A percentile compares a stretch with the other conserved stretches of the same genome.
Conservation (phyloP, 1,139 yeast genomes). For the Pichia sp. region DNA sequence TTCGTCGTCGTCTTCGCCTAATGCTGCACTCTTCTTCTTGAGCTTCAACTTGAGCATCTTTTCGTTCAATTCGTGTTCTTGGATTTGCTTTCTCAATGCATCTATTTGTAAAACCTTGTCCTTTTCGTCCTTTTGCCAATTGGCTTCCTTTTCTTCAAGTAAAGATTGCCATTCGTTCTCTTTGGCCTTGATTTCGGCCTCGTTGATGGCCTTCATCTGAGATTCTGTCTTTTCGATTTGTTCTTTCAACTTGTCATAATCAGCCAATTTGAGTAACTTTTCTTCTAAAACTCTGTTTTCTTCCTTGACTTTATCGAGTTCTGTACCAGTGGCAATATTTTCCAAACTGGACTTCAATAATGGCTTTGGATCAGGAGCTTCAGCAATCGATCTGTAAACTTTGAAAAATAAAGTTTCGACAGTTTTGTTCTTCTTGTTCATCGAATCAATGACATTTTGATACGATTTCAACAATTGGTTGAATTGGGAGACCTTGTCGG, state of each 20-base stretch:
- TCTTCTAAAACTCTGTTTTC: conserved; percentile 60
- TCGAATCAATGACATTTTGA: conserved; percentile 82
- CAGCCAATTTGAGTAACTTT: conserved; percentile 64
- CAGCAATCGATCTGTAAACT: conserved; percentile 72
- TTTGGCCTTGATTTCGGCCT: conserved; percentile 43
- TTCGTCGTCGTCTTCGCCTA: conserved; percentile 53
- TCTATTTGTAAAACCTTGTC: conserved; percentile 44
- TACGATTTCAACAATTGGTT: conserved; percentile 73
- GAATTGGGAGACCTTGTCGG: conserved; percentile 62
- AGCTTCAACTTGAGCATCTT: conserved; percentile 54
- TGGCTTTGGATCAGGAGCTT: conserved; percentile 93
- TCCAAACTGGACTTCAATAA: conserved; percentile 70
- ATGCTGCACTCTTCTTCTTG: conserved; percentile 46
- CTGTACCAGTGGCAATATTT: conserved; percentile 48
- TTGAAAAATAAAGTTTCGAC: conserved; percentile 75
- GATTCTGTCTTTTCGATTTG: conserved; percentile 52
- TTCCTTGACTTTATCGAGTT: conserved; percentile 48
- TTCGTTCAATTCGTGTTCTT: conserved; percentile 54
- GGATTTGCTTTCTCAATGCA: conserved; percentile 47
- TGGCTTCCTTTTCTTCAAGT: conserved; percentile 60
- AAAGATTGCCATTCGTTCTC: conserved; percentile 60
- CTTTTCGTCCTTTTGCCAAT: conserved; percentile 55
- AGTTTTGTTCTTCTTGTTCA: conserved; percentile 74
- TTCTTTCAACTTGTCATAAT: conserved; percentile 72
- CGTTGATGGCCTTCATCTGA: conserved; percentile 33